Evolutionary conservation across 352 stramenopile species (phyloP).

Genomic region (Phytophthora sansomeana): DNA sequence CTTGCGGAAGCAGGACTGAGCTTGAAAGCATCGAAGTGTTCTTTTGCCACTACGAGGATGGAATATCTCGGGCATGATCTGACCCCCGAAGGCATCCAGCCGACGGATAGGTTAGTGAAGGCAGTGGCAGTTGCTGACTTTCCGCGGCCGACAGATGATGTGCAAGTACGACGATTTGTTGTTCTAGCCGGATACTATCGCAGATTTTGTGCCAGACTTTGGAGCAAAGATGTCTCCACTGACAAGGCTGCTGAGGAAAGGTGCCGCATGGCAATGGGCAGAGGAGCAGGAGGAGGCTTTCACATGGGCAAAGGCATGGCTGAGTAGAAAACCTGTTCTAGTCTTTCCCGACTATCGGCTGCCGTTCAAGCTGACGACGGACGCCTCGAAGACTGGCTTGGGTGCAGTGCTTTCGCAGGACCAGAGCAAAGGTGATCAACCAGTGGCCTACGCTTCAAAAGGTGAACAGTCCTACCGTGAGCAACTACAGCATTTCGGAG

Average conservation of each 20-base stretch:
- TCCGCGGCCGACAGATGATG: conserved; percentile 7
- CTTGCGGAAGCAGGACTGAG: conserved; percentile 6
- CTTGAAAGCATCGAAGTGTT: conserved; percentile 27
- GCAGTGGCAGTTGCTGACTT: neutral
- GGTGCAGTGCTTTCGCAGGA: too few species aligned
- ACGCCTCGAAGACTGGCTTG: too few species aligned
- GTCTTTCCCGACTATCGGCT: too few species aligned
- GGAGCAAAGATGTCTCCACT: neutral
- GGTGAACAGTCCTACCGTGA: too few species aligned
- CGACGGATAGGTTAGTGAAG: conserved; percentile 5
- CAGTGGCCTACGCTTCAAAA: too few species aligned
- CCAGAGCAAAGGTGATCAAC: too few species aligned
- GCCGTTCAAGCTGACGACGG: too few species aligned
- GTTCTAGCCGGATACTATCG: conserved; percentile 10
- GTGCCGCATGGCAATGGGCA: neutral
- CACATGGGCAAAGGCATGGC: too few species aligned
- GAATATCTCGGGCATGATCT: conserved; percentile 37
- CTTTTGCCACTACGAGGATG: conserved; percentile 13
- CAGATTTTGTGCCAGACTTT: neutral
- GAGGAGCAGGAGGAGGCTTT: neutral
- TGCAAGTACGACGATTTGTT: conserved; percentile 21
- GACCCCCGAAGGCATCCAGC: too few species aligned
- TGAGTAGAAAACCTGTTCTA: too few species aligned
- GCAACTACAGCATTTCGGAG: too few species aligned
- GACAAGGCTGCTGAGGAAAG: conserved; percentile 2